phyloP scores from a whole-genome alignment of 2,329 filamentous ascomycete genomes.

The Escovopsis sp. region DNA sequence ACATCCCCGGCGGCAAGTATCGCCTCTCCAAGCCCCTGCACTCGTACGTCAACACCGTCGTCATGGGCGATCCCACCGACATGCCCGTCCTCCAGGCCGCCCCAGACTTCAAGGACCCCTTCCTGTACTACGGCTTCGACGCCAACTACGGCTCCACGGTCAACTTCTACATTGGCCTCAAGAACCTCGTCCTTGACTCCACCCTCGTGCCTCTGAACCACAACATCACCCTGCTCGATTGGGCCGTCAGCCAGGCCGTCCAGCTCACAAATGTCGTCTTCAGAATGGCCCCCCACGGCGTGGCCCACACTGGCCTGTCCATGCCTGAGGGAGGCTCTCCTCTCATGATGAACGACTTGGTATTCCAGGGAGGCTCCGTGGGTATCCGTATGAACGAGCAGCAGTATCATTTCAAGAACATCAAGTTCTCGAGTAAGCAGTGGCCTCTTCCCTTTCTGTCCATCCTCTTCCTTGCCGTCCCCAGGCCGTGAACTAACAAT shows the following conservation, averaged over 20 bases:
- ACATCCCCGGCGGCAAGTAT: conserved; percentile 17
- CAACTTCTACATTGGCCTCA: conserved; percentile 19
- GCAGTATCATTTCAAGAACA: conserved; percentile 19
- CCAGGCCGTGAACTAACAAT: background rate
- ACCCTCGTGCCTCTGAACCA: conserved; percentile 8
- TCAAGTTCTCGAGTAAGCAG: conserved; percentile 14
- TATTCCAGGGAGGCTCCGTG: conserved; percentile 17
- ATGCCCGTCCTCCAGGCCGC: conserved; percentile 14
- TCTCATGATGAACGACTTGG: conserved; percentile 16
- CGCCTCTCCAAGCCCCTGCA: conserved; percentile 15
- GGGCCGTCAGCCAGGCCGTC: conserved; percentile 17
- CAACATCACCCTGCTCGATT: conserved; percentile 13
- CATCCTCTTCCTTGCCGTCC: background rate
- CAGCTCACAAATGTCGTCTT: conserved; percentile 16
- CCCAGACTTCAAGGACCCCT: conserved; percentile 4
- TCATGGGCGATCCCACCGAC: conserved; percentile 16
- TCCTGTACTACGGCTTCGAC: conserved; percentile 6
- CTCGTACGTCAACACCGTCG: conserved; percentile 16
- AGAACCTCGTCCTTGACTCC: conserved; percentile 16
- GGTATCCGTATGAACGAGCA: conserved; percentile 17
- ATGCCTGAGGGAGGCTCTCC: conserved; percentile 20
- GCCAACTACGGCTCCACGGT: conserved; percentile 14
- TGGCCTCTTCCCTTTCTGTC: no score
- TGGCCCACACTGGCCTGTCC: conserved; percentile 20
- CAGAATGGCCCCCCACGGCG: conserved; percentile 16